A percentile compares a stretch with the other conserved stretches of the same genome.
These are phyloP conservation scores for Kurtzmaniella fragi DNA, from an alignment of 805 yeast genomes.

Conservation along the genomic window DNA sequence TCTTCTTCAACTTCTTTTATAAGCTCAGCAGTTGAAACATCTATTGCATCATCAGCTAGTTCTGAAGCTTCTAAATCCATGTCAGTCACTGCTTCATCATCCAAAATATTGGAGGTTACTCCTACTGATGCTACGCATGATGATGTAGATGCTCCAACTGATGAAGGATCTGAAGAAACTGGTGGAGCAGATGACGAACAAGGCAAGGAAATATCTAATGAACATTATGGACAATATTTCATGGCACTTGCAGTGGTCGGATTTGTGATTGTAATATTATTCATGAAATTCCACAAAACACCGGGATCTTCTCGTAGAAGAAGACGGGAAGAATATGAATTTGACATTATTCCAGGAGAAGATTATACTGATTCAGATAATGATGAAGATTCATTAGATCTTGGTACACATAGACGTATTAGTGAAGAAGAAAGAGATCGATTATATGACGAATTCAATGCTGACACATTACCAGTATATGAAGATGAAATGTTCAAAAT, in stretches of 20 bases:
- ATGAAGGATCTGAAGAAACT: constrained; percentile 1
- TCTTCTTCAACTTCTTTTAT: no score
- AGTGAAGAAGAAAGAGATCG: constrained; percentile 36
- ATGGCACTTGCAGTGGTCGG: constrained; percentile 58
- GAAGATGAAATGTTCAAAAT: constrained; percentile 35
- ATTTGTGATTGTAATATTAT: constrained; percentile 41
- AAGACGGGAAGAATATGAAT: constrained; percentile 68
- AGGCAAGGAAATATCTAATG: constrained; percentile 27
- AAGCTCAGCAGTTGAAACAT: background rate
- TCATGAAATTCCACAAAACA: constrained; percentile 39
- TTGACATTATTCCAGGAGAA: constrained; percentile 72
- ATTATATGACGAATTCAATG: constrained; percentile 37
- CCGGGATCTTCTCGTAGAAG: constrained; percentile 42
- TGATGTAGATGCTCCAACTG: constrained; percentile 1
- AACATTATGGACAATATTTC: constrained; percentile 58
- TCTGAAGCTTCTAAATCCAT: constrained; percentile 5
- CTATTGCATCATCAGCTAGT: background rate
- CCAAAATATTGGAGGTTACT: background rate
- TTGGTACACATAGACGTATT: constrained; percentile 15
- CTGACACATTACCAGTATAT: constrained; percentile 30
- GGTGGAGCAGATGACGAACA: constrained; percentile 29
- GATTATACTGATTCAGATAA: constrained; percentile 41
- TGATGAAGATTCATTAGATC: constrained; percentile 30
- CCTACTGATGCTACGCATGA: constrained; percentile 3
- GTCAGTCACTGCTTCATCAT: constrained; percentile 1